Evolutionary conservation across 2,329 filamentous ascomycete species (phyloP).

Genomic region (Trichoderma simmonsii): DNA sequence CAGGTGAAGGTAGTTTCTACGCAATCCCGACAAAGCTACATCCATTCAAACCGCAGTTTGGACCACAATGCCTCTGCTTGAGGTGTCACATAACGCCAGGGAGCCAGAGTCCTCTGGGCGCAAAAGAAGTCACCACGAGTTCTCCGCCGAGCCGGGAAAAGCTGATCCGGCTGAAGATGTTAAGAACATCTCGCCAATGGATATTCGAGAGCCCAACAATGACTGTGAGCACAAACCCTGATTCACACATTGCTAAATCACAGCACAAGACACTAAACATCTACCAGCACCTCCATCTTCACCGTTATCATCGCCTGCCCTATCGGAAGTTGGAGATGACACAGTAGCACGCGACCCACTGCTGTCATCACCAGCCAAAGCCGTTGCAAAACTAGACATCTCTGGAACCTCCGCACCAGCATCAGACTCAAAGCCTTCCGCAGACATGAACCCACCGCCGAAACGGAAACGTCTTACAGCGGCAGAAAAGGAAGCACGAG

Average conservation of each 20-base stretch:
- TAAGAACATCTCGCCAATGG: conserved; percentile 21
- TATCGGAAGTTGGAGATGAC: conserved; percentile 44
- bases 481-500: conserved; percentile 34
- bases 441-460: conserved; percentile 30
- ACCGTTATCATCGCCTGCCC: conserved; percentile 31
- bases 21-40: not conserved
- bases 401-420: conserved; percentile 4
- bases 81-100: conserved; percentile 48
- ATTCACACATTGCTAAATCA: conserved; percentile 26
- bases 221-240: conserved; percentile 23
- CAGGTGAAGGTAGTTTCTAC: not conserved
- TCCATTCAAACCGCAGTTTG: not conserved
- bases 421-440: conserved; percentile 22
- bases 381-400: conserved; percentile 20
- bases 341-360: conserved; percentile 39
- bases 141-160: conserved; percentile 34
- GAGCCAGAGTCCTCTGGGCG: conserved; percentile 41
- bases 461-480: conserved; percentile 45
- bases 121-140: conserved; percentile 49
- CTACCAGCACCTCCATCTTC: conserved; percentile 22
- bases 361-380: conserved; percentile 33
- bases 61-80: conserved; percentile 45
- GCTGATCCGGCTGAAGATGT: conserved; percentile 23
- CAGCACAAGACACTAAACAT: conserved; percentile 18
- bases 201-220: conserved; percentile 24